Evolutionary conservation across 345 rosid species (phyloP).

Genomic region (Camelina laxa): DNA sequence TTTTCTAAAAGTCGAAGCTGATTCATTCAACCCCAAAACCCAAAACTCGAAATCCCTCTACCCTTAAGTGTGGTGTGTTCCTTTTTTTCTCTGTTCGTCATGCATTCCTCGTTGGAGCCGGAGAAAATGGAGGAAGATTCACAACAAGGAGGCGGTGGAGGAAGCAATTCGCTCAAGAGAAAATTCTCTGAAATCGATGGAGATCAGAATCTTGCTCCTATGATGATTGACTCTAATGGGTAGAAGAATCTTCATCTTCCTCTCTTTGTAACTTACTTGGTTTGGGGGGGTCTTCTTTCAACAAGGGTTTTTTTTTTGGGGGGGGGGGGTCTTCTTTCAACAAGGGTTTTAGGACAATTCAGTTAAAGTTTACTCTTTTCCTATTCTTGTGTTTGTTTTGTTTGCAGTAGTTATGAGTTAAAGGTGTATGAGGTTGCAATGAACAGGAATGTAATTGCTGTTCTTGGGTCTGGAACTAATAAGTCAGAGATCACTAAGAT

Average conservation of each 20-base stretch:
- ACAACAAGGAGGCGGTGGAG: constrained; percentile 14
- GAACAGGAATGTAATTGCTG: constrained; percentile 75
- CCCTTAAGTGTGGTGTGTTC: neutral
- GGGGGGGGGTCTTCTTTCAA: neutral
- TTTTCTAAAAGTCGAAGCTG: constrained; percentile 1
- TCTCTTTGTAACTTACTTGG: neutral
- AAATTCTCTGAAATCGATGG: constrained; percentile 51
- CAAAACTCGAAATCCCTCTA: neutral
- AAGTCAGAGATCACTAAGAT: constrained; percentile 70
- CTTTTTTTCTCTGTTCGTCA: constrained; percentile 12
- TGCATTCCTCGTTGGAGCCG: constrained; percentile 35
- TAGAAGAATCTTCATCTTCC: constrained; percentile 8
- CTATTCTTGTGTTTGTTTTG: neutral
- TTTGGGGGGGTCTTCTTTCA: neutral
- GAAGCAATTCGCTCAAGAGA: constrained; percentile 49
- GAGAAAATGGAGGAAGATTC: constrained; percentile 31
- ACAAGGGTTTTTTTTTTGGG: too few relatives aligned
- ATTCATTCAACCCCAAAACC: constrained; percentile 6
- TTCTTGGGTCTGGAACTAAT: constrained; percentile 71
- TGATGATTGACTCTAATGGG: constrained; percentile 27
- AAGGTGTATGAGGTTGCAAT: constrained; percentile 68
- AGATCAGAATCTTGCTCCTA: constrained; percentile 35
- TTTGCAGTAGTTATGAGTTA: constrained; percentile 57
- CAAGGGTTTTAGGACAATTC: too few relatives aligned
- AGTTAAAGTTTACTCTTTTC: neutral